These are phyloP conservation scores for Pezicula radicicola DNA, from an alignment of 2,329 filamentous ascomycete genomes.

Conservation along the genomic window DNA sequence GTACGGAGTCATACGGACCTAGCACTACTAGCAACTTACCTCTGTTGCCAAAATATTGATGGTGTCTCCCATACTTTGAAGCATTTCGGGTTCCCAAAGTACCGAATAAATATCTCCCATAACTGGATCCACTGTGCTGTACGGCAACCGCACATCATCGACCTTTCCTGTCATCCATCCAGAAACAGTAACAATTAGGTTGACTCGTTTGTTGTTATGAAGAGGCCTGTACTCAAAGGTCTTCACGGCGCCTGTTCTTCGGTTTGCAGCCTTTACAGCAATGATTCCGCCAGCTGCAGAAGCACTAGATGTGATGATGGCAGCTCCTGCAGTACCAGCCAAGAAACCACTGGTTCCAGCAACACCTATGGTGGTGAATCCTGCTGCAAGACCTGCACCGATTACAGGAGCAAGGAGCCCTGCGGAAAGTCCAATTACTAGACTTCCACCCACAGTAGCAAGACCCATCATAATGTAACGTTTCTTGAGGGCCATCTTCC, in stretches of 20 bases:
- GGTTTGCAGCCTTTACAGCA: conserved; percentile 78
- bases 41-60: conserved; percentile 98
- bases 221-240: conserved; percentile 96
- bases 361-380: conserved; percentile 92
- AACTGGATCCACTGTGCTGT: conserved; percentile 91
- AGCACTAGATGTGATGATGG: conserved; percentile 87
- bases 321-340: conserved; percentile 86
- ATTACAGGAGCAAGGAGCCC: conserved; percentile 91
- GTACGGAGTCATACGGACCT: conserved; percentile 2
- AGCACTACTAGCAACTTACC: conserved; percentile 46
- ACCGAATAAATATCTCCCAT: conserved; percentile 99
- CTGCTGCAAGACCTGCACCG: conserved; percentile 87
- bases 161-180: conserved; percentile 99
- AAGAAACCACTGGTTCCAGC: conserved; percentile 86
- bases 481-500: conserved; percentile 76
- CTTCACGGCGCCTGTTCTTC: conserved; percentile 85
- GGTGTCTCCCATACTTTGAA: conserved; percentile 95
- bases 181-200: conserved; percentile 90
- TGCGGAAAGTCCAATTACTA: conserved; percentile 93
- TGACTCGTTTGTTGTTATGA: conserved; percentile 97
- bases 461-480: conserved; percentile 95
- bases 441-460: conserved; percentile 88
- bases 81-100: conserved; percentile 97
- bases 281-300: conserved; percentile 85
- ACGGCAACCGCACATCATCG: conserved; percentile 92